Evolutionary conservation across 768 basidiomycete species (phyloP).

Genomic region (Pholiota molesta): DNA sequence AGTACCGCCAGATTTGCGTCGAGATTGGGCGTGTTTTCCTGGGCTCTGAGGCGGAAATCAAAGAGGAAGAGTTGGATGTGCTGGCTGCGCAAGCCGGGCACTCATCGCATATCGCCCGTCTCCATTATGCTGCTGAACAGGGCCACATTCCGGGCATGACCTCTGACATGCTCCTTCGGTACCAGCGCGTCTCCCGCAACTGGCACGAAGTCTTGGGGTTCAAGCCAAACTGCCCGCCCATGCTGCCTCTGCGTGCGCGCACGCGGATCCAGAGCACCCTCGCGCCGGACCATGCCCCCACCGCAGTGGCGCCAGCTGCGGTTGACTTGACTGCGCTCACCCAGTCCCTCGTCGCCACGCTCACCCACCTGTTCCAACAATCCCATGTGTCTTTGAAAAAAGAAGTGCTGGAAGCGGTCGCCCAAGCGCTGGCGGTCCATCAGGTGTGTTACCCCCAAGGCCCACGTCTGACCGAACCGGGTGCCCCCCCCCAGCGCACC

Average conservation of each 20-base stretch:
- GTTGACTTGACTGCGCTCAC: no score
- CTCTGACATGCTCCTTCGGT: conserved; percentile 20
- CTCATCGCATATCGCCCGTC: conserved; percentile 3
- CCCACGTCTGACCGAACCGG: no score
- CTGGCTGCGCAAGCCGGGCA: conserved; percentile 20
- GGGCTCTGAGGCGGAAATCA: conserved; percentile 20
- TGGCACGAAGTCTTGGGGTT: conserved; percentile 25
- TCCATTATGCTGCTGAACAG: conserved; percentile 20
- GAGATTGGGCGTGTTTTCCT: conserved; percentile 22
- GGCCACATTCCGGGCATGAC: conserved; percentile 16
- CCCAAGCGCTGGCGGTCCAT: no score
- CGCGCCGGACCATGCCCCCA: no score
- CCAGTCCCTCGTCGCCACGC: no score
- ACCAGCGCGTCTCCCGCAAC: conserved; percentile 17
- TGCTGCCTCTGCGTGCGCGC: conserved; percentile 14
- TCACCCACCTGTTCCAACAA: no score
- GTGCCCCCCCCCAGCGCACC: no score
- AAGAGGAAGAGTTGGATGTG: conserved; percentile 16
- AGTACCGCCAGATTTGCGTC: conserved; percentile 21
- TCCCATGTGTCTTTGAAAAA: no score
- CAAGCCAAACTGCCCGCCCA: conserved; percentile 12
- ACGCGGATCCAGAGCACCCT: no score
- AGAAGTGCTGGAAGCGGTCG: no score
- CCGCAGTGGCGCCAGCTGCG: no score
- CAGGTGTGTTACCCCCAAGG: no score